Evolutionary conservation across 148 eudicot genomes (phyloP).

Genomic region (Nepenthes mirabilis): DNA sequence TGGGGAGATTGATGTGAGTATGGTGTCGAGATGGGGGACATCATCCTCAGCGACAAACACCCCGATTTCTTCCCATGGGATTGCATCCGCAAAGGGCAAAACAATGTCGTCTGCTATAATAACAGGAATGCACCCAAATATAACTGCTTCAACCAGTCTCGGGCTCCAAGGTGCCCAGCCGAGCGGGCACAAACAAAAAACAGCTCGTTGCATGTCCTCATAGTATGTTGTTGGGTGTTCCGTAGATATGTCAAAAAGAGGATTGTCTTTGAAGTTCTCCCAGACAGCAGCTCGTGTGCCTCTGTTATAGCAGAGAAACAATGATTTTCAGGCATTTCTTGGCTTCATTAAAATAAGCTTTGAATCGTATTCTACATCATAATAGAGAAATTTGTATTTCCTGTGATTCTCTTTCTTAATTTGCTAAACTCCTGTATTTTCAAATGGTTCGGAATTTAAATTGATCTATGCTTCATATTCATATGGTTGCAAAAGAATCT

Average conservation of each 20-base stretch:
- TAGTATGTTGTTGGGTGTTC: slow-evolving; percentile 97
- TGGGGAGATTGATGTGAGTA: slow-evolving; percentile 69
- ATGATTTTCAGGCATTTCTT: not conserved
- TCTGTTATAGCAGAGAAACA: slow-evolving; percentile 24
- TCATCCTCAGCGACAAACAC: slow-evolving; percentile 84
- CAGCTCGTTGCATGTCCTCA: slow-evolving; percentile 96
- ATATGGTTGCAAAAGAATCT: not conserved
- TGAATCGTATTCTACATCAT: not conserved
- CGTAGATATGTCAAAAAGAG: slow-evolving; percentile 96
- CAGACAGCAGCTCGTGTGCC: slow-evolving; percentile 97
- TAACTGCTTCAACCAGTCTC: slow-evolving; percentile 88
- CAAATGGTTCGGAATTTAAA: not conserved
- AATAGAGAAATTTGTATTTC: not conserved
- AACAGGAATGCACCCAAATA: slow-evolving; percentile 95
- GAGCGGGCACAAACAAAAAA: slow-evolving; percentile 89
- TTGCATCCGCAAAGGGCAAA: slow-evolving; percentile 96
- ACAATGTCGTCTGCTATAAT: slow-evolving; percentile 95
- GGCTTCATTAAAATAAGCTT: not conserved
- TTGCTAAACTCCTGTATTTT: not conserved
- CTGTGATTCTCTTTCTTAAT: not conserved
- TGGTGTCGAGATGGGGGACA: slow-evolving; percentile 78
- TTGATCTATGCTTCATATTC: not conserved
- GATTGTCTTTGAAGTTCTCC: slow-evolving; percentile 98
- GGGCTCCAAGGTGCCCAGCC: slow-evolving; percentile 99
- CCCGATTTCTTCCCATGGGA: slow-evolving; percentile 98